Percentiles rank a stretch among this genome's conserved stretches.
Conservation (phyloP, 768 basidiomycete genomes). For the Hypsizygus marmoreus region DNA sequence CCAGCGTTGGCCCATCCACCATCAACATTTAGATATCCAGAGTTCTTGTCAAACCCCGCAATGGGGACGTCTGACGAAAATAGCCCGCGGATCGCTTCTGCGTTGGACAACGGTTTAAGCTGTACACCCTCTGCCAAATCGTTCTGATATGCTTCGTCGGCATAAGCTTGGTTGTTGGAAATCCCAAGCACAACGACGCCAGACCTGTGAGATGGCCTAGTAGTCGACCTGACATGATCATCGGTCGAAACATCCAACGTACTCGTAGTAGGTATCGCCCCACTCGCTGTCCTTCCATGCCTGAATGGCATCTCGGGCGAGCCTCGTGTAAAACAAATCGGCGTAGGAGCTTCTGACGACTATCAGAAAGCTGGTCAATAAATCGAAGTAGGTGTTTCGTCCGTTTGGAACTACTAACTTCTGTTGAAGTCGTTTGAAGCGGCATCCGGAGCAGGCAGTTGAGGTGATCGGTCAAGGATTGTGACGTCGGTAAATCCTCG, state of each 20-base stretch:
- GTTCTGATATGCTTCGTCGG: slow-evolving; percentile 59
- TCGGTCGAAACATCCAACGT: slow-evolving; percentile 31
- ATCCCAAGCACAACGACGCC: slow-evolving; percentile 65
- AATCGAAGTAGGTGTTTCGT: not conserved
- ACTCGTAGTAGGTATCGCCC: slow-evolving; percentile 86
- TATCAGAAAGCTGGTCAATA: slow-evolving; percentile 25
- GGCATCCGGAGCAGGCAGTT: slow-evolving; percentile 80
- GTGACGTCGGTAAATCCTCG: slow-evolving; percentile 72
- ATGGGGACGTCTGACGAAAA: slow-evolving; percentile 47
- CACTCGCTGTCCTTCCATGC: slow-evolving; percentile 74
- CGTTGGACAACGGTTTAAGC: slow-evolving; percentile 40
- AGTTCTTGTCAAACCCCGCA: slow-evolving; percentile 33
- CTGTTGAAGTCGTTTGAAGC: slow-evolving; percentile 63
- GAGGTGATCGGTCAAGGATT: slow-evolving; percentile 69
- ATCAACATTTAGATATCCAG: slow-evolving; percentile 73
- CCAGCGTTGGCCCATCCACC: slow-evolving; percentile 87
- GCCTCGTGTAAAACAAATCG: slow-evolving; percentile 65
- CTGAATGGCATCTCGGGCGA: slow-evolving; percentile 77
- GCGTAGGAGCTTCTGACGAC: slow-evolving; percentile 77
- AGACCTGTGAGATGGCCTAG: slow-evolving; percentile 43
- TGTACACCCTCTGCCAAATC: slow-evolving; percentile 59
- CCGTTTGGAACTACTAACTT: slow-evolving; percentile 30
- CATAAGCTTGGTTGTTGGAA: slow-evolving; percentile 38
- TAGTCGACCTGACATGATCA: slow-evolving; percentile 2
- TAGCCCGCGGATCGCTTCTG: slow-evolving; percentile 41